Evolutionary conservation across 768 basidiomycete species (phyloP).

Genomic region (Amanita pseudoporphyria): DNA sequence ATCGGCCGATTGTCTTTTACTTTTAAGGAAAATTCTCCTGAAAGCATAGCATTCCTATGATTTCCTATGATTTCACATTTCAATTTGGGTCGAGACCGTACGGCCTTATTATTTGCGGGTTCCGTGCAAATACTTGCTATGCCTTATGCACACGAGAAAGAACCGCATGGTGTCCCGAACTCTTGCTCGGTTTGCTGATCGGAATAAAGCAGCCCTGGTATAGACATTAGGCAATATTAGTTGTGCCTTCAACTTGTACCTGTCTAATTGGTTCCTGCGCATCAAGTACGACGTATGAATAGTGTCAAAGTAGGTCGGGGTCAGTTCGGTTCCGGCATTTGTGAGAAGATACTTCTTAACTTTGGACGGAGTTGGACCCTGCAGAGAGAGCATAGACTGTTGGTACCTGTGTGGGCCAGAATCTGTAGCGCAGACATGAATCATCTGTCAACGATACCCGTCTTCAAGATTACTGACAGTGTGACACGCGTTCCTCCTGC

Average conservation of each 20-base stretch:
- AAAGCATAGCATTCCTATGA: no score
- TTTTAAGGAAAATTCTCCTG: no score
- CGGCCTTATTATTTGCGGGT: no score
- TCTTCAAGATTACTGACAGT: background rate
- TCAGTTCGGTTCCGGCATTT: background rate
- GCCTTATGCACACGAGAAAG: background rate
- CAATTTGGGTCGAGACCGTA: no score
- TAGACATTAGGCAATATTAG: background rate
- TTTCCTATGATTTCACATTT: no score
- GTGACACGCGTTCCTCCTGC: background rate
- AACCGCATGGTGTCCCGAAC: background rate
- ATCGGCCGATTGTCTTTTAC: background rate
- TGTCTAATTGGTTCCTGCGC: background rate
- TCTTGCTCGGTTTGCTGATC: background rate
- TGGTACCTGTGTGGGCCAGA: constrained; percentile 3
- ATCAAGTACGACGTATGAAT: background rate
- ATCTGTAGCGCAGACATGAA: background rate
- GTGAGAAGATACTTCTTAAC: constrained; percentile 1
- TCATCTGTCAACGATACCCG: constrained; percentile 2
- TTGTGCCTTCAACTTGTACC: background rate
- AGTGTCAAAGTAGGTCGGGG: background rate
- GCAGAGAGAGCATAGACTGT: background rate
- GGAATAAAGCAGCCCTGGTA: background rate
- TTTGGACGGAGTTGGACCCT: background rate
- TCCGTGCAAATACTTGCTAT: background rate